Base-by-base conservation (phyloP, 305 asterid species). In the Plantago lanceolata region DNA sequence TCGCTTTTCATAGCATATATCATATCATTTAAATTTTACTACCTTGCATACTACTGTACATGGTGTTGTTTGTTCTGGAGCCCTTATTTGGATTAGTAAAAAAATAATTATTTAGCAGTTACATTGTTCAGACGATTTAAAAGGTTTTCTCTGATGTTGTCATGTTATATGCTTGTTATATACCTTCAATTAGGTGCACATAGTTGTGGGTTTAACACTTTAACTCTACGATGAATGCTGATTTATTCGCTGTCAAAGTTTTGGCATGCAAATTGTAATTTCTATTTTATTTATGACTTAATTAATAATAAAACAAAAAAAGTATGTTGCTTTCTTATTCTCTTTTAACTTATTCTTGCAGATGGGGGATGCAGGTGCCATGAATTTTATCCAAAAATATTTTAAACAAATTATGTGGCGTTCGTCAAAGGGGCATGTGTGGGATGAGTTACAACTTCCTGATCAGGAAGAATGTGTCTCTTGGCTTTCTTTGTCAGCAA, bases 371-470 rank as follows among this genome's bases (percentile, higher is more conserved):
- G 75, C 81, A 63, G 88, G 86, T 73, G 96, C 99, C 51, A 79
- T 78, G 72, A 52, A 67, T 53, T 93, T 90, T 73, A 72, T 94
- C 0, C 95, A 93, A 58, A 76, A 64, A 45, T 82, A 83, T 76
- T 90, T 93, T 53, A 84, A 82, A 70, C 86, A 76, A 61, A 73
- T 90, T 54, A 85, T 93, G 97, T 93, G 97, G 99, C 89, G 99
- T 71, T 79, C 97, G 68, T 87, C 99, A 48, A 93, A 93, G 74
- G 79, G 61, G 50, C 85, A 84, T 73, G 94, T 93, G 70, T 80
- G 85, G 71, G 96, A 87, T 44, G 99, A 93, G 77, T 74, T 93
- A 51, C 83, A 80, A 69, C 87, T 93, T 79, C 97, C 97, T 61
- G 86, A 87, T 47, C 97, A 90, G 74, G 97, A 90, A 73, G 97